Evolutionary conservation across 2,329 filamentous ascomycete species (phyloP).

Genomic region (Bimuria novae-zelandiae): DNA sequence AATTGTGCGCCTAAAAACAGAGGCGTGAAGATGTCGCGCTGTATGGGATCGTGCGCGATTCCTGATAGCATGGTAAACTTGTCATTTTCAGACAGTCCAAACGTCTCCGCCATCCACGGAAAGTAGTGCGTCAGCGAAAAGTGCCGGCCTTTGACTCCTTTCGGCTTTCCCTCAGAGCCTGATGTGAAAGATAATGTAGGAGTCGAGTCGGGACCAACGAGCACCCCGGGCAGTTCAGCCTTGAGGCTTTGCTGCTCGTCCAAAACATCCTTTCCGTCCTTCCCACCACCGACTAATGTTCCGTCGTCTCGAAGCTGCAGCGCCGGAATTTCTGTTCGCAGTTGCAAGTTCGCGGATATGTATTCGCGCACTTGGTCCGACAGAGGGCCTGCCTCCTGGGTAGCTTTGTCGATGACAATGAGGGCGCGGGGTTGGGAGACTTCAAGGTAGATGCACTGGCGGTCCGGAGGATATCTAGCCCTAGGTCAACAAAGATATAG

Average conservation of each 20-base stretch:
- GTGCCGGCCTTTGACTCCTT: conserved; percentile 86
- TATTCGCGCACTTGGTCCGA: conserved; percentile 66
- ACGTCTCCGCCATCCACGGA: conserved; percentile 88
- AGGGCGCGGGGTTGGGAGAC: conserved; percentile 75
- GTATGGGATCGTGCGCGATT: conserved; percentile 73
- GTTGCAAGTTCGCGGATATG: conserved; percentile 71
- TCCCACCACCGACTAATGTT: conserved; percentile 68
- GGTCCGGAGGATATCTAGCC: conserved; percentile 72
- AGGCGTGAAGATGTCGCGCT: conserved; percentile 83
- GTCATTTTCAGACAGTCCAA: conserved; percentile 72
- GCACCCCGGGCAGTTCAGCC: conserved; percentile 66
- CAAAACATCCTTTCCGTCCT: conserved; percentile 71
- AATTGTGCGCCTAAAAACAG: conserved; percentile 83
- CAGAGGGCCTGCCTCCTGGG: conserved; percentile 67
- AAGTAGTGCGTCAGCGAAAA: conserved; percentile 87
- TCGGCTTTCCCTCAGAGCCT: conserved; percentile 78
- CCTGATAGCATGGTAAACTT: conserved; percentile 83
- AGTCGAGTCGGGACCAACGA: conserved; percentile 84
- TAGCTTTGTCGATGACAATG: conserved; percentile 74
- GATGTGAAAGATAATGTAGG: conserved; percentile 68
- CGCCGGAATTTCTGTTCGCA: conserved; percentile 76
- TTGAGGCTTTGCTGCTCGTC: conserved; percentile 57
- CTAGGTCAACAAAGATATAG: conserved; percentile 9
- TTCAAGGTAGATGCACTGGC: conserved; percentile 83
- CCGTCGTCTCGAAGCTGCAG: conserved; percentile 75